phyloP scores from a whole-genome alignment of 2,329 filamentous ascomycete species.

The Trichoderma afroharzianum region DNA sequence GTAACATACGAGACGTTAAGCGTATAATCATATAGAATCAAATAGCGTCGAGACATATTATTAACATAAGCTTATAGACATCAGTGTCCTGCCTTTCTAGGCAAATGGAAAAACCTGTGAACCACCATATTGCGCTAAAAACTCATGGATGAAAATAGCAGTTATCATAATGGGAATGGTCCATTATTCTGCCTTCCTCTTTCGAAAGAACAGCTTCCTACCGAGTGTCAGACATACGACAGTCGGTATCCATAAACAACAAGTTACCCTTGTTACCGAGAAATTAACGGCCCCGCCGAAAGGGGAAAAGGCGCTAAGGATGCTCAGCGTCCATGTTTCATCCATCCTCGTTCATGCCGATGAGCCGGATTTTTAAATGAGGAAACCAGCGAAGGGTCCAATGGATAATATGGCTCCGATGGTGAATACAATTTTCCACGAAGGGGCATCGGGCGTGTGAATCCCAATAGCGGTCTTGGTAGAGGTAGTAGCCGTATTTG shows the following conservation, averaged over 20 bases:
- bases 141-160: neutral
- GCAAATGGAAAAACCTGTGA: neutral
- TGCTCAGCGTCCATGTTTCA: neutral
- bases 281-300: neutral
- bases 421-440: neutral
- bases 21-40: neutral
- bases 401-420: neutral
- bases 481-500: neutral
- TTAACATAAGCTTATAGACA: neutral
- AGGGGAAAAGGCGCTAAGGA: neutral
- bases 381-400: too few species aligned
- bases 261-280: neutral
- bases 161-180: neutral
- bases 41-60: neutral
- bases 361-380: neutral
- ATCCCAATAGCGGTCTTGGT: neutral
- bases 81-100: conserved; percentile 7
- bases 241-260: neutral
- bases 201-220: neutral
- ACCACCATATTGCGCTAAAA: neutral
- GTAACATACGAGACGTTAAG: neutral
- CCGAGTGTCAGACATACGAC: neutral
- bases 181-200: neutral
- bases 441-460: neutral
- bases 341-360: neutral